Percentiles rank a stretch among this genome's conserved stretches.
Conservation (phyloP, 208 protist genomes). For the Acanthamoeba castellanii region DNA sequence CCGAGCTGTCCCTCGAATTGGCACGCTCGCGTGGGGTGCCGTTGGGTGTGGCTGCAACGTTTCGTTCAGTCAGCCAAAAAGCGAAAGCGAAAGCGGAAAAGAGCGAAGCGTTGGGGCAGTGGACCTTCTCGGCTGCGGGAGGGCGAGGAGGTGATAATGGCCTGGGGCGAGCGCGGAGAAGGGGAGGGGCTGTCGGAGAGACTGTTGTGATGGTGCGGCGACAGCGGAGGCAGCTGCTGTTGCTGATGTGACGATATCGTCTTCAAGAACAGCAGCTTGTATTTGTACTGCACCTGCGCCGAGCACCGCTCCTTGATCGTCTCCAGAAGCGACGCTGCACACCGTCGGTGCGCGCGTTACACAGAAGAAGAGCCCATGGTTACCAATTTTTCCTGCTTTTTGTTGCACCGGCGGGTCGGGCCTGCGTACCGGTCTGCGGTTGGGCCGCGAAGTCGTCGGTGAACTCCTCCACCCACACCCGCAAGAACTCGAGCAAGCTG, state of each 20-base stretch:
- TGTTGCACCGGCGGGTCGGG: too few relatives aligned
- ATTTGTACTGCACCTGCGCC: constrained; percentile 11
- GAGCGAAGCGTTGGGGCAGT: background rate
- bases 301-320: constrained; percentile 34
- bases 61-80: background rate
- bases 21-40: constrained; percentile 1
- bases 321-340: background rate
- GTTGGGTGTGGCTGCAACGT: background rate
- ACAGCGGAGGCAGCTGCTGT: background rate
- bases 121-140: constrained; percentile 40
- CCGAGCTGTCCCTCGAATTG: constrained; percentile 16
- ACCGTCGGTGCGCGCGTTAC: background rate
- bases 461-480: constrained; percentile 25
- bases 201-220: background rate
- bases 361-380: background rate
- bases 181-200: constrained; percentile 24
- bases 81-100: background rate
- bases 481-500: constrained; percentile 38
- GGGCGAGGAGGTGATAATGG: background rate
- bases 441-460: constrained; percentile 41
- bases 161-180: background rate
- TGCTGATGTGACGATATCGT: constrained; percentile 37
- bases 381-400: too few relatives aligned
- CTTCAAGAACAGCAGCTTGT: constrained; percentile 61
- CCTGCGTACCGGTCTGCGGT: constrained; percentile 10